Evolutionary conservation across 352 stramenopile genomes (phyloP), one percentile per base, ranked within the genome.

Genomic region (Pythium volutum): DNA sequence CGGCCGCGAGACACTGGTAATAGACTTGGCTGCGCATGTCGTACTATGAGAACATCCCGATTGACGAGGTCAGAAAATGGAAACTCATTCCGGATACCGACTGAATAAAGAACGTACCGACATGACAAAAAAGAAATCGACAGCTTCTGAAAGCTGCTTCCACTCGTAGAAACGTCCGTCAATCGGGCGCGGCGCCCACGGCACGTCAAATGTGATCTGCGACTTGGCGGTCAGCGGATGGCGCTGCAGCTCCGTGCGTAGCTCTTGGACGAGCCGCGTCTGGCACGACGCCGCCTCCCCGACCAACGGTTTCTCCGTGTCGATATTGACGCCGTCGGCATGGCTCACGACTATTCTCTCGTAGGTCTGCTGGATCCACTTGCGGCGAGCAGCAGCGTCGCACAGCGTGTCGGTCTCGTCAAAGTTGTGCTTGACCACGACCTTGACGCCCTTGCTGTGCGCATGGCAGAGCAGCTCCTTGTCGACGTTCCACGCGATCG

Each of bases 1-100:
- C 85, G 15, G 70, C 69, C 1, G 88, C 89, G 41, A 97, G 62
- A 67, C 91, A 98, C 59, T 79, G 74, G 52, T 96, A 85, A 62
- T 95, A 96, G 46, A 98, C 87, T 78, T 97, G 90, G 57, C 85
- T 95, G 29, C 84, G 85, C 76, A 95, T 97, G 63, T 97, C 91
- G 66, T 98, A 98, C 72, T 88, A 16, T 1, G 8, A 4, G 27
- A n/a, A 41, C n/a, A 14, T 7, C 25, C 7, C 48, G 18, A 39
- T 6, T 20, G 26, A 55, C 10, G 14, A 58, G 18, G 5, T 53
- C n/a, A 27, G 22, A 27, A 29, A 27, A 29, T 18, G 10, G 11
- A n/a, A 48, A 27, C 4, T 29, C 2, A 27, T 3, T 23, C 15
- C 7, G 10, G 8, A 36, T 12, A 11, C 31, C 31, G 11, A 23